Conservation (phyloP, 1,284 basidiomycete genomes). For the Termitomyces sp. region DNA sequence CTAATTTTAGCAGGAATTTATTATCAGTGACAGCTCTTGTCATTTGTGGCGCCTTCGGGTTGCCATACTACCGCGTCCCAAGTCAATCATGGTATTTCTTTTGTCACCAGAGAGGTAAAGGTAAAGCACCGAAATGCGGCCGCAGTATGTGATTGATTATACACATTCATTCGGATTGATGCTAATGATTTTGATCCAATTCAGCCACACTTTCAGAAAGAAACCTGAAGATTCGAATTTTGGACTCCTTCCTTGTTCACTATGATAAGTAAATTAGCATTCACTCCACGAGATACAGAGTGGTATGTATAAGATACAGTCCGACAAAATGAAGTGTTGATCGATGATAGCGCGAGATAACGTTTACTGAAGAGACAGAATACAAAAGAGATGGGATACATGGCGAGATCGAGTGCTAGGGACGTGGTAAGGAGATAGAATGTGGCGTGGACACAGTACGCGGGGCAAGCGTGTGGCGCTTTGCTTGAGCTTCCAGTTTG, state of each 20-base stretch:
- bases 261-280: background rate
- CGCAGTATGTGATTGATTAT: too few relatives aligned
- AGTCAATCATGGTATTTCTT: too few relatives aligned
- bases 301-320: background rate
- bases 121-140: too few relatives aligned
- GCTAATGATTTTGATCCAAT: too few relatives aligned
- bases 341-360: background rate
- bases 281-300: background rate
- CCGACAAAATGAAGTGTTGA: background rate
- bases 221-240: background rate
- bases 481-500: slow-evolving; percentile 66
- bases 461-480: slow-evolving; percentile 39
- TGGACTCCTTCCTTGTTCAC: background rate
- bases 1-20: too few relatives aligned
- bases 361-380: too few relatives aligned
- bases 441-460: slow-evolving; percentile 16
- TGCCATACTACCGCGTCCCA: too few relatives aligned
- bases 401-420: slow-evolving; percentile 7
- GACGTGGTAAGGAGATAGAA: slow-evolving; percentile 28
- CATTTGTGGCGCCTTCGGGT: too few relatives aligned
- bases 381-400: background rate
- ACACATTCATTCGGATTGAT: too few relatives aligned
- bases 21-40: too few relatives aligned
- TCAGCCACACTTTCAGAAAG: too few relatives aligned
- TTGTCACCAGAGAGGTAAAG: too few relatives aligned